These are phyloP conservation scores for Petasospora fabianii DNA, from an alignment of 1,139 yeast species.

Conservation along the genomic window DNA sequence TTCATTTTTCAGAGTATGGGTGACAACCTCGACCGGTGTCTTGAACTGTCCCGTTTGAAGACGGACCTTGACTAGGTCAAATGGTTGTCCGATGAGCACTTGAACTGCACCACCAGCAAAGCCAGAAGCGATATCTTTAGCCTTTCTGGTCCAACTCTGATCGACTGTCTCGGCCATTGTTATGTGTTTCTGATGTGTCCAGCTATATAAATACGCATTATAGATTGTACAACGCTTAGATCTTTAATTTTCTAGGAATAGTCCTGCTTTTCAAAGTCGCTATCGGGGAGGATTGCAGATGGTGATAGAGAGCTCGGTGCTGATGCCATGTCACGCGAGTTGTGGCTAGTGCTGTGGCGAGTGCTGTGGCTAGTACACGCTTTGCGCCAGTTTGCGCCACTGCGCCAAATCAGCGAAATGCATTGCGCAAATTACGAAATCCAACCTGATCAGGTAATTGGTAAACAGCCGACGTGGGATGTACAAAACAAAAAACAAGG, in stretches of 20 bases:
- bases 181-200: no score
- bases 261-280: no score
- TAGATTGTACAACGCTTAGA: background rate
- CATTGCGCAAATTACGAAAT: background rate
- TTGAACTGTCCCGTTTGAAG: slow-evolving; percentile 78
- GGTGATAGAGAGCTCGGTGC: background rate
- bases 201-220: no score
- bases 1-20: slow-evolving; percentile 64
- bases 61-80: slow-evolving; percentile 90
- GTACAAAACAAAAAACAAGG: slow-evolving; percentile 5
- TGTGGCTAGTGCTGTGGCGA: slow-evolving; percentile 3
- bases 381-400: slow-evolving; percentile 3
- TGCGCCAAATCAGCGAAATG: background rate
- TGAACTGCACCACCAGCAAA: slow-evolving; percentile 95
- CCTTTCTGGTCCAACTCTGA: slow-evolving; percentile 43
- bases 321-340: slow-evolving; percentile 9
- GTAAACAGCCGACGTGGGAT: slow-evolving; percentile 3
- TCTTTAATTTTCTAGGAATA: no score
- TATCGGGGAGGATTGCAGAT: no score
- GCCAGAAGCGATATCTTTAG: slow-evolving; percentile 83
- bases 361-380: background rate
- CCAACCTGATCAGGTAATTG: background rate
- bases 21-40: slow-evolving; percentile 74
- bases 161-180: slow-evolving; percentile 10
- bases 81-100: slow-evolving; percentile 91